phyloP scores from a whole-genome alignment of 2,329 filamentous ascomycete species.

The Pseudogymnoascus sp. region DNA sequence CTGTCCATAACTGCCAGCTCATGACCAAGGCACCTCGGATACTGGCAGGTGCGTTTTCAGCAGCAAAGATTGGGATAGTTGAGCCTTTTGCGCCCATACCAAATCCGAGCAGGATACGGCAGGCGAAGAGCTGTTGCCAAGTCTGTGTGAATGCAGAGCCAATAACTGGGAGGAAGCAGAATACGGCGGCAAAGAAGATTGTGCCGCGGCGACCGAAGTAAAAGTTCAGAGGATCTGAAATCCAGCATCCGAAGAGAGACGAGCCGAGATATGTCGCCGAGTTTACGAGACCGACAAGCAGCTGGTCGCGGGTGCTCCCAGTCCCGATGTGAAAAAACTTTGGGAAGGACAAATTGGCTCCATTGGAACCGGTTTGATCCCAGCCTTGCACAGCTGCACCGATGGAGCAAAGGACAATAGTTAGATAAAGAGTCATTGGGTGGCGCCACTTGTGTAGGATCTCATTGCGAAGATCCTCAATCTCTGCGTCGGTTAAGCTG shows the following conservation, averaged over 20 bases:
- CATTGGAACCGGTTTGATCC: slow-evolving; percentile 39
- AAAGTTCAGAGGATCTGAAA: slow-evolving; percentile 53
- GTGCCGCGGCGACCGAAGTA: slow-evolving; percentile 51
- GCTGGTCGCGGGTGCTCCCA: slow-evolving; percentile 37
- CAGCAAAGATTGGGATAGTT: slow-evolving; percentile 42
- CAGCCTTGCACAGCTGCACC: slow-evolving; percentile 55
- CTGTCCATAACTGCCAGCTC: slow-evolving; percentile 42
- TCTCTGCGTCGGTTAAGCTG: slow-evolving; percentile 51
- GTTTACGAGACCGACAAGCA: slow-evolving; percentile 52
- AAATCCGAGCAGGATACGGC: slow-evolving; percentile 48
- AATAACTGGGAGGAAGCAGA: slow-evolving; percentile 53
- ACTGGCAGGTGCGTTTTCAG: slow-evolving; percentile 44
- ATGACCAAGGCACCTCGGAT: slow-evolving; percentile 49
- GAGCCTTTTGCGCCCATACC: slow-evolving; percentile 53
- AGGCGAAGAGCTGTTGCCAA: slow-evolving; percentile 49
- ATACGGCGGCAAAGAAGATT: slow-evolving; percentile 54
- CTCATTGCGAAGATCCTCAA: slow-evolving; percentile 51
- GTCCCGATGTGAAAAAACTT: slow-evolving; percentile 34
- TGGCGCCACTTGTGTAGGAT: slow-evolving; percentile 59
- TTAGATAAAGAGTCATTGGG: slow-evolving; percentile 53
- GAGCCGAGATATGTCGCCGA: slow-evolving; percentile 34
- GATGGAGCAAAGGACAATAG: slow-evolving; percentile 59
- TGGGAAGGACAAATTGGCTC: slow-evolving; percentile 40
- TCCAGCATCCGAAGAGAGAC: slow-evolving; percentile 49
- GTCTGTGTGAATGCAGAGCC: slow-evolving; percentile 49